These are phyloP conservation scores for Brassica juncea DNA, from an alignment of 345 rosid species.

Conservation along the genomic window DNA sequence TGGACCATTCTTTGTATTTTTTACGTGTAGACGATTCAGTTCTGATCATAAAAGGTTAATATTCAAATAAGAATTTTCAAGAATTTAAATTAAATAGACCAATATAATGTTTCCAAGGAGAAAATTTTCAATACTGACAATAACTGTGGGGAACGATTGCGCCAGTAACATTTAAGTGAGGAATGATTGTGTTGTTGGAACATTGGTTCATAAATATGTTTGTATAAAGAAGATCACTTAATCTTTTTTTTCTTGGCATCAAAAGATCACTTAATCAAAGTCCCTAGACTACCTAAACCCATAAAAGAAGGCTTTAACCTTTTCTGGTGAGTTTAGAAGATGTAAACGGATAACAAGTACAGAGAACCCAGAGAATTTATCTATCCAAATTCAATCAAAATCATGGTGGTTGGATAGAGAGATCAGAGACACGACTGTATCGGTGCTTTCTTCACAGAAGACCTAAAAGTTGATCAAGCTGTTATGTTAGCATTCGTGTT, in stretches of 20 bases:
- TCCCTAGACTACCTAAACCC: background rate
- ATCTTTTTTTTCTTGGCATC: no score
- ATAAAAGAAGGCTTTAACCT: conserved; percentile 39
- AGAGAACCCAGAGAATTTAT: conserved; percentile 54
- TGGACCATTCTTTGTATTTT: background rate
- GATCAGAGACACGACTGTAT: background rate
- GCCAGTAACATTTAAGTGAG: conserved; percentile 46
- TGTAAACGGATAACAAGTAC: conserved; percentile 54
- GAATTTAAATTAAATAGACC: no score
- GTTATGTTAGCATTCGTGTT: background rate
- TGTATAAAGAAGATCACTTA: background rate
- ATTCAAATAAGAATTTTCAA: background rate
- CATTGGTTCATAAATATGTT: conserved; percentile 49
- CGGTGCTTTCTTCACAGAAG: background rate
- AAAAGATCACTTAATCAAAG: background rate
- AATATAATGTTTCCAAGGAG: no score
- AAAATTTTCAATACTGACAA: conserved; percentile 40
- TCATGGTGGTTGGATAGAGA: conserved; percentile 25
- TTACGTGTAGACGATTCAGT: background rate
- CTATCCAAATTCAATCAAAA: conserved; percentile 66
- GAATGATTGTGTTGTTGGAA: conserved; percentile 62
- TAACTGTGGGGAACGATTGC: conserved; percentile 35
- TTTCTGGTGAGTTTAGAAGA: conserved; percentile 63
- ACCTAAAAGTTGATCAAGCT: background rate
- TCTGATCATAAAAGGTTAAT: background rate